Evolutionary conservation across 257 asterid species (phyloP).

Genomic region (Prunella vulgaris): DNA sequence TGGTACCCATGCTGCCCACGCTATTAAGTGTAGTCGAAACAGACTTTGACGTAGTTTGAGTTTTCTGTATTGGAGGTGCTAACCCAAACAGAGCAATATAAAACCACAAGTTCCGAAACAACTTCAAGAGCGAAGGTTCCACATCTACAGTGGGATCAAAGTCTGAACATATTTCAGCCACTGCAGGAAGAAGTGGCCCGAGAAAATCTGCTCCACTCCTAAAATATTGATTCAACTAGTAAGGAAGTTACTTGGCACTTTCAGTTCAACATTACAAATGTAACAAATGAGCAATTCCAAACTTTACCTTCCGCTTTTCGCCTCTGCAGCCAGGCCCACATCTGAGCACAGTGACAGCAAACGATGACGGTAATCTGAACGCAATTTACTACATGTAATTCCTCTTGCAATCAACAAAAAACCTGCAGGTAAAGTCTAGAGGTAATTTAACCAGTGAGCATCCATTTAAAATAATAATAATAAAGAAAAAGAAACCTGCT

Average conservation of each 20-base stretch:
- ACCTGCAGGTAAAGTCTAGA: slow-evolving; percentile 99
- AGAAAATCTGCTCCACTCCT: slow-evolving; percentile 99
- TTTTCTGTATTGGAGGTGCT: slow-evolving; percentile 91
- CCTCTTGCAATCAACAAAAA: slow-evolving; percentile 82
- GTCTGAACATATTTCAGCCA: slow-evolving; percentile 97
- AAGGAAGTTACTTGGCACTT: slow-evolving; percentile 24
- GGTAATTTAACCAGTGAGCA: slow-evolving; percentile 78
- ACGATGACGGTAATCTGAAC: slow-evolving; percentile 91
- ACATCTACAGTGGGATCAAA: slow-evolving; percentile 79
- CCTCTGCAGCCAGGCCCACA: slow-evolving; percentile 98
- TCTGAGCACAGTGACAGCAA: slow-evolving; percentile 96
- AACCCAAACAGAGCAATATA: slow-evolving; percentile 97
- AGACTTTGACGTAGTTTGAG: slow-evolving; percentile 45
- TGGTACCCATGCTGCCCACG: slow-evolving; percentile 65
- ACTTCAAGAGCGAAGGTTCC: slow-evolving; percentile 93
- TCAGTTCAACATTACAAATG: slow-evolving; percentile 21
- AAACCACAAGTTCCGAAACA: slow-evolving; percentile 98
- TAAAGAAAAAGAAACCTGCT: neutral
- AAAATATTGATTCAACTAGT: slow-evolving; percentile 32
- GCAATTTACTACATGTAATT: slow-evolving; percentile 62
- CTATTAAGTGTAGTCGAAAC: slow-evolving; percentile 76
- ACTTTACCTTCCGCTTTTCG: slow-evolving; percentile 82
- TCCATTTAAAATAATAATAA: slow-evolving; percentile 18
- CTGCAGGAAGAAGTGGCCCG: slow-evolving; percentile 98
- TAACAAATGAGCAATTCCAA: slow-evolving; percentile 22